Conservation (phyloP, 2,329 filamentous ascomycete species). For the Hawksworthiomyces lignivorus region DNA sequence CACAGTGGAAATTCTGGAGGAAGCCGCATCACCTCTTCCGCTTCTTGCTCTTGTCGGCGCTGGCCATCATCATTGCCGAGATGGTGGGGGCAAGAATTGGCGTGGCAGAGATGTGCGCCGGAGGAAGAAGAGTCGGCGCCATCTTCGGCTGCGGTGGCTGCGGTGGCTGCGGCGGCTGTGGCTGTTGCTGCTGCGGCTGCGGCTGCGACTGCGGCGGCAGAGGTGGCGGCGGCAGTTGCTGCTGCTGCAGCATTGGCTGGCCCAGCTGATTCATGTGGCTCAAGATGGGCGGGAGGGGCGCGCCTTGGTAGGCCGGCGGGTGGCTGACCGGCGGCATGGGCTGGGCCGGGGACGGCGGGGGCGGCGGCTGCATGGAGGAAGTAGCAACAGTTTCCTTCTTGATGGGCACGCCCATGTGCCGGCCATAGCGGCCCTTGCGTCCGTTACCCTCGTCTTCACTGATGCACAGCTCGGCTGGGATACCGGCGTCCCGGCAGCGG, state of each 20-base stretch:
- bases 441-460: constrained; percentile 98
- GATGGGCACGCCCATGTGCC: constrained; percentile 61
- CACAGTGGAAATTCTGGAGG: too few species aligned
- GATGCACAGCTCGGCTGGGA: constrained; percentile 86
- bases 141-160: constrained; percentile 9
- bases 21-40: constrained; percentile 51
- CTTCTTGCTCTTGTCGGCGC: constrained; percentile 51
- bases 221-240: neutral
- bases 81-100: constrained; percentile 16
- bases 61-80: constrained; percentile 13
- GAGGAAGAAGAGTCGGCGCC: constrained; percentile 29
- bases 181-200: neutral
- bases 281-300: neutral
- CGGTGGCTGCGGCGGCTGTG: neutral
- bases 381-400: constrained; percentile 44
- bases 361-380: constrained; percentile 14
- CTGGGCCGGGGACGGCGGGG: constrained; percentile 17
- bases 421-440: constrained; percentile 83
- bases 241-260: constrained; percentile 25
- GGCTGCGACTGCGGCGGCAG: neutral
- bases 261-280: neutral
- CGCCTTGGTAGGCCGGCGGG: constrained; percentile 5
- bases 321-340: constrained; percentile 4
- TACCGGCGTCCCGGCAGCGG: constrained; percentile 90
- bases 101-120: constrained; percentile 35